Conservation (phyloP, 78 protist genomes). For the Mastigamoeba balamuthi region DNA sequence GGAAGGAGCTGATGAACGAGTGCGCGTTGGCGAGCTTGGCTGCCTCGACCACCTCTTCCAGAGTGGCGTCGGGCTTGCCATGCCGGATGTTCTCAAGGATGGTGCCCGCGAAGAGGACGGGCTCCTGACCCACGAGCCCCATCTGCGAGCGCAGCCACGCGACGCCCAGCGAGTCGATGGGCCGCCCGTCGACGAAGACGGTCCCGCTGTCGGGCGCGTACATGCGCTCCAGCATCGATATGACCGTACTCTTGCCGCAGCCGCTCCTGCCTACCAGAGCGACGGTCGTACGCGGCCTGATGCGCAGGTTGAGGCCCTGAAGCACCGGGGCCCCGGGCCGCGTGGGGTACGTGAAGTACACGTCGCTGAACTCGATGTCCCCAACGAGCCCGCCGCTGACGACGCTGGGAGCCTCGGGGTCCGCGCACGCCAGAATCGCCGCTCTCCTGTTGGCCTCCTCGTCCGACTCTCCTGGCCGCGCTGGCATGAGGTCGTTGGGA, state of each 20-base stretch:
- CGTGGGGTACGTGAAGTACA: constrained; percentile 59
- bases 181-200: constrained; percentile 53
- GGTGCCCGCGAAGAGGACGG: constrained; percentile 61
- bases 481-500: too few relatives aligned
- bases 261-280: constrained; percentile 38
- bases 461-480: too few relatives aligned
- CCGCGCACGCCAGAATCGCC: too few relatives aligned
- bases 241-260: constrained; percentile 77
- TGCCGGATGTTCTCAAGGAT: constrained; percentile 71
- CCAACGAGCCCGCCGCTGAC: too few relatives aligned
- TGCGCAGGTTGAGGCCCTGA: not conserved
- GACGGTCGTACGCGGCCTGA: not conserved
- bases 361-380: constrained; percentile 38
- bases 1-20: constrained; percentile 66
- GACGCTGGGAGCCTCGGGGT: too few relatives aligned
- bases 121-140: constrained; percentile 78
- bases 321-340: constrained; percentile 25
- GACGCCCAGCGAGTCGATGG: constrained; percentile 17
- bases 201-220: constrained; percentile 52
- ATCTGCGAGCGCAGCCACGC: constrained; percentile 45
- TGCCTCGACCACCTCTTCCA: constrained; percentile 61
- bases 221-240: constrained; percentile 41
- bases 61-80: constrained; percentile 55
- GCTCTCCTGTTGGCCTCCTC: too few relatives aligned
- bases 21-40: constrained; percentile 82